Base-by-base conservation (phyloP, 495 filamentous ascomycete species). In the Penicillium herquei region DNA sequence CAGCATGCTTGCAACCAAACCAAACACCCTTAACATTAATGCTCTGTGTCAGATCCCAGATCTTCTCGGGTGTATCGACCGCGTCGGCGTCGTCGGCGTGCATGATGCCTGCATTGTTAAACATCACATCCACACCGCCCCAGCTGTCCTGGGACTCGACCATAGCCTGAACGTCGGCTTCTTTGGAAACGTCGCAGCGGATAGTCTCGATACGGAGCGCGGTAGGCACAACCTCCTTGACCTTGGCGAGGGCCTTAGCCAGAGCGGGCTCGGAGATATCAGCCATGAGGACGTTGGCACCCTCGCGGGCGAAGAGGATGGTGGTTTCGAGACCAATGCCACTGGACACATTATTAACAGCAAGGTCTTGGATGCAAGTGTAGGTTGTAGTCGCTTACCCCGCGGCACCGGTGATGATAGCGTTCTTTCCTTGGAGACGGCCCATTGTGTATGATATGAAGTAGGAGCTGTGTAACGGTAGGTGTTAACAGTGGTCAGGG, bases 81-180 rank as follows among this genome's bases (percentile, higher is more conserved):
- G 93, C 90, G 70, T 96, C 92, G 57, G 82, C 87, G 68, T 98
- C 94, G 51, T 87, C 79, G 14, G 81, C 82, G 72, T 96, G 92
- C 94, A 98, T 97, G 69, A 98, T 98, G 13, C 94, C 94, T 0
- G 94, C 94, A 69, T 98, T 98, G 83, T 98, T 98, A 84, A 96
- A 98, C 55, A 98, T 89, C 61, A 97, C 80, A 69, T 98, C 94
- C 0, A 91, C 75, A 11, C 94, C 94, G 60, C 93, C 93, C 90
- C 90, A 96, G 40, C 74, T 51, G 64, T 97, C 93, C 42, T 91
- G 69, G 2, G 77, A 68, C 52, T 85, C 83, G 13, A 96, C 82
- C 55, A 84, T 76, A 34, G 86, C 81, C 57, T 87, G 70, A 16
- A 96, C 83, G 32, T 90, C 80, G 54, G 77, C 61, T 70, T 96